Conservation (phyloP, 2,329 filamentous ascomycete species). For the Hypoxylon sp. region DNA sequence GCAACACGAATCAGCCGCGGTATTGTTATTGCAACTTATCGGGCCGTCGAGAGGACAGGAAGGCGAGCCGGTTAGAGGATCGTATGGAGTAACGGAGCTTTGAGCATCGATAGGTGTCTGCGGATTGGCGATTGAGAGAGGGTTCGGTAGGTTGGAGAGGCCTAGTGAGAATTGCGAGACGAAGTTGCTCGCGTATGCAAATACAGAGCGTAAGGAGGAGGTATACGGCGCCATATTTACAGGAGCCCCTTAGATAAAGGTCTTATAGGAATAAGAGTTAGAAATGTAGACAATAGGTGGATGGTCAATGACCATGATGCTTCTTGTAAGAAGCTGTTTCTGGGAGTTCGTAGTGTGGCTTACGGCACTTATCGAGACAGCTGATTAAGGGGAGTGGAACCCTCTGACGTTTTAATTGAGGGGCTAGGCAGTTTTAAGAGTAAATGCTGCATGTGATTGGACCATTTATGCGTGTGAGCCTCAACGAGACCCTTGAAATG, state of each 20-base stretch:
- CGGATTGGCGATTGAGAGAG: slow-evolving; percentile 43
- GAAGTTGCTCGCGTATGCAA: slow-evolving; percentile 56
- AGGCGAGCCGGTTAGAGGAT: slow-evolving; percentile 56
- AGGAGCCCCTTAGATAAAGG: background rate
- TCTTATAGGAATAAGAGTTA: slow-evolving; percentile 9
- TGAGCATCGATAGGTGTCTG: slow-evolving; percentile 36
- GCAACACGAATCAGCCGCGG: slow-evolving; percentile 59
- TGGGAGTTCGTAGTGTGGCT: slow-evolving; percentile 3
- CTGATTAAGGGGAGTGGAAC: slow-evolving; percentile 15
- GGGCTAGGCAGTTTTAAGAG: slow-evolving; percentile 16
- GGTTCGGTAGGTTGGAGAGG: slow-evolving; percentile 47
- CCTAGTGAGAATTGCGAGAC: slow-evolving; percentile 54
- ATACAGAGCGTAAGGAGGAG: slow-evolving; percentile 52
- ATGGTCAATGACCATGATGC: slow-evolving; percentile 4
- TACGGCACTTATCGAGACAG: slow-evolving; percentile 20
- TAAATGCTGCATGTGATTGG: slow-evolving; percentile 25
- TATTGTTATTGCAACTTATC: slow-evolving; percentile 59
- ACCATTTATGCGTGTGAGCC: slow-evolving; percentile 12
- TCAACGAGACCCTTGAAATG: slow-evolving; percentile 17
- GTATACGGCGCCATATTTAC: slow-evolving; percentile 46
- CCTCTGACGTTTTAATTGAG: slow-evolving; percentile 32
- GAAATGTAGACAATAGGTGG: slow-evolving; percentile 4
- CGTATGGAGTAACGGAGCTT: slow-evolving; percentile 53
- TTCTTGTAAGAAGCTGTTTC: slow-evolving; percentile 13
- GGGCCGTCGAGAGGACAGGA: slow-evolving; percentile 61